Evolutionary conservation across 495 filamentous ascomycete genomes (phyloP).

Genomic region (Aspergillus bridgeri): DNA sequence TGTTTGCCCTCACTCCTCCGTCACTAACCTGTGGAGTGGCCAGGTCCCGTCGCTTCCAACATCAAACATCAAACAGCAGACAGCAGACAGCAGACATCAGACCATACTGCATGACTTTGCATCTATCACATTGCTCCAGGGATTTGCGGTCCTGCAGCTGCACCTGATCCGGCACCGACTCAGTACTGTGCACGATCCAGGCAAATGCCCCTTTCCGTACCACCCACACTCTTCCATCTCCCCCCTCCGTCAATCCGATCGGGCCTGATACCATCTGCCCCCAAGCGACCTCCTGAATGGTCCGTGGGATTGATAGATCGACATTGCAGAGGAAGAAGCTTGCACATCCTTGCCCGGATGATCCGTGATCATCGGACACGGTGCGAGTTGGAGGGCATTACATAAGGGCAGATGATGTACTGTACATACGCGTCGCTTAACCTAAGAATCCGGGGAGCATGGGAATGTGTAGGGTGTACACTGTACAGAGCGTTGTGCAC

Average conservation of each 20-base stretch:
- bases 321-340: constrained; percentile 12
- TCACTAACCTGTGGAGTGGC: background rate
- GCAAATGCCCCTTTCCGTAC: background rate
- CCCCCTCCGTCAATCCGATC: background rate
- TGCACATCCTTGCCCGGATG: constrained; percentile 8
- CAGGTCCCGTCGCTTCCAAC: background rate
- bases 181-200: background rate
- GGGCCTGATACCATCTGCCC: background rate
- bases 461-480: constrained; percentile 13
- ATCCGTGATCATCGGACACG: constrained; percentile 5
- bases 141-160: background rate
- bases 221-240: background rate
- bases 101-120: background rate
- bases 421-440: constrained; percentile 3
- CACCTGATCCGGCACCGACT: background rate
- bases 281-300: constrained; percentile 3
- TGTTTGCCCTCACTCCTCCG: no score
- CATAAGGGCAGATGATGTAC: background rate
- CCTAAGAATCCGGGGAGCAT: constrained; percentile 11
- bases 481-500: no score
- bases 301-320: constrained; percentile 14
- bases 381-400: background rate
- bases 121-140: background rate
- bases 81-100: no score
- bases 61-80: no score